Percentiles rank a stretch among this genome's conserved stretches.
Conservation (phyloP, 2,329 filamentous ascomycete species). For the Plenodomus biglobosus region DNA sequence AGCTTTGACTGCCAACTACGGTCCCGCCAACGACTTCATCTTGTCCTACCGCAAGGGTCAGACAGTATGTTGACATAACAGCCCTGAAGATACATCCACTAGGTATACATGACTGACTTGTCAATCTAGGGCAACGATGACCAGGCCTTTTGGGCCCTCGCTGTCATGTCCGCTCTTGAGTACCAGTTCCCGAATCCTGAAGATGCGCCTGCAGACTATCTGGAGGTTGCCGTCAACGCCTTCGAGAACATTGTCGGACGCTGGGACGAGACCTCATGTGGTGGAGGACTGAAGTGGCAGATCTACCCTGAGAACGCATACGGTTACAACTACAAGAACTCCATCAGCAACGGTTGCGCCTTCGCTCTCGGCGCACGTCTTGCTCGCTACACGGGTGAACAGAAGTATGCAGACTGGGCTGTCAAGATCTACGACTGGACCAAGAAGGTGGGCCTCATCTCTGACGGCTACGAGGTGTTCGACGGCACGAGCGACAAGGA, state of each 20-base stretch:
- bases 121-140: constrained; percentile 67
- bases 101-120: constrained; percentile 5
- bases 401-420: constrained; percentile 62
- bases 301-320: constrained; percentile 72
- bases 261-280: constrained; percentile 69
- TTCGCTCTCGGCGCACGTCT: constrained; percentile 79
- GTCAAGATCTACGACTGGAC: constrained; percentile 64
- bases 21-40: constrained; percentile 48
- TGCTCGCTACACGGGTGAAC: constrained; percentile 67
- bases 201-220: constrained; percentile 54
- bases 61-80: constrained; percentile 25
- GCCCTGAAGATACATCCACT: no score
- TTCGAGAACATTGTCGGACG: constrained; percentile 70
- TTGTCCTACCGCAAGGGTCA: constrained; percentile 45
- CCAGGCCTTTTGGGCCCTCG: constrained; percentile 72
- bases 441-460: constrained; percentile 53
- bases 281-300: constrained; percentile 78
- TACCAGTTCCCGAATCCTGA: constrained; percentile 64
- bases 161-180: constrained; percentile 68
- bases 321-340: constrained; percentile 82
- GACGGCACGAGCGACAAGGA: constrained; percentile 56
- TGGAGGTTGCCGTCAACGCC: constrained; percentile 67
- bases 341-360: constrained; percentile 77
- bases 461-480: constrained; percentile 54
- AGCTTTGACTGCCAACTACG: constrained; percentile 48